These are phyloP conservation scores for Mycena haematopus DNA, from an alignment of 768 basidiomycete species.

Conservation along the genomic window DNA sequence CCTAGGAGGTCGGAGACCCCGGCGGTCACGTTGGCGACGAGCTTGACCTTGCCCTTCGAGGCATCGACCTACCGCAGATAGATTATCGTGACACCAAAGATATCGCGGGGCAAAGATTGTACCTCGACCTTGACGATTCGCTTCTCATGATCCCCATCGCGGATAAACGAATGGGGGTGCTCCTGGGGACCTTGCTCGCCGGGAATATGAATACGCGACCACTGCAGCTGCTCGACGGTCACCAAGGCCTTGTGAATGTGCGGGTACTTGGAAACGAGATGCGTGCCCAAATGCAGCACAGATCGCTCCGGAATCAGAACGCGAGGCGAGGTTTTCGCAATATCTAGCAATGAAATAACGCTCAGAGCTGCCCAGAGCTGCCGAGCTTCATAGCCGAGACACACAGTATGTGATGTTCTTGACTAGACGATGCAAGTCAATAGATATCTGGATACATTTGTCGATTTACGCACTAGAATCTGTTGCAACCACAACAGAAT, in stretches of 20 bases:
- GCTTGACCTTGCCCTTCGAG: constrained; percentile 62
- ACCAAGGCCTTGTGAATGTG: constrained; percentile 77
- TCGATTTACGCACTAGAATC: constrained; percentile 78
- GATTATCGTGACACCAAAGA: not conserved
- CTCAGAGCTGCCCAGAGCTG: not conserved
- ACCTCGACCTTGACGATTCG: constrained; percentile 67
- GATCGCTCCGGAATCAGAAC: constrained; percentile 85
- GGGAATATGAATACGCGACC: constrained; percentile 75
- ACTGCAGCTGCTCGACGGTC: constrained; percentile 80
- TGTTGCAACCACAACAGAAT: constrained; percentile 87
- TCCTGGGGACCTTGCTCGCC: constrained; percentile 43
- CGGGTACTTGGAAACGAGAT: constrained; percentile 80
- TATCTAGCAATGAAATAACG: not conserved
- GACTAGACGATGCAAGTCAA: constrained; percentile 42
- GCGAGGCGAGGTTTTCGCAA: constrained; percentile 68
- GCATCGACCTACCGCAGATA: constrained; percentile 62
- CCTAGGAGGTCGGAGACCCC: constrained; percentile 85
- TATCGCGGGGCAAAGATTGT: not conserved
- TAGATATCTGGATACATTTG: not conserved
- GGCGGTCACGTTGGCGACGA: constrained; percentile 65
- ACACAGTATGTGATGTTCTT: constrained; percentile 73
- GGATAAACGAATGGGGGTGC: constrained; percentile 83
- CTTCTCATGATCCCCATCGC: constrained; percentile 95
- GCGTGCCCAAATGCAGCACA: constrained; percentile 84
- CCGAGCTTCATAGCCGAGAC: constrained; percentile 21